A percentile compares a stretch with the other conserved stretches of the same genome.
Evolutionary conservation across 176 grass and related monocot genomes (phyloP).

Genomic region (Dendrocalamus sinicus): DNA sequence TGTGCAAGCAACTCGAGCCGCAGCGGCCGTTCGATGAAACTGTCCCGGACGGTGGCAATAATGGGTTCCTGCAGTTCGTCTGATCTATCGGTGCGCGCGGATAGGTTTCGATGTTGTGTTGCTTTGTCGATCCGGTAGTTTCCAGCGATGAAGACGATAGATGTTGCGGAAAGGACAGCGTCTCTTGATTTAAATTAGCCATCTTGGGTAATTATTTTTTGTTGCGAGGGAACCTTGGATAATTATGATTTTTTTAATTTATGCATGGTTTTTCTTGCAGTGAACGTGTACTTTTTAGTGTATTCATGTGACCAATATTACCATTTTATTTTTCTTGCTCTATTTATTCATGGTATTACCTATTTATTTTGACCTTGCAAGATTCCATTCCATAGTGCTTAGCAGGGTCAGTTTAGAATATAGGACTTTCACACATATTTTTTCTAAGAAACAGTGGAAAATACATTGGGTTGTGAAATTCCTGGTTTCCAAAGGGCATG

Average conservation of each 20-base stretch:
- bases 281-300: not conserved
- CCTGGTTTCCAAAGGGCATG: too few species aligned
- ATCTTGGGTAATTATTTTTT: not conserved
- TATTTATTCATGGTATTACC: too few species aligned
- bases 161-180: not conserved
- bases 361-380: too few species aligned
- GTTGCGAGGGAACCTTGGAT: too few species aligned
- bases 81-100: not conserved
- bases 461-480: too few species aligned
- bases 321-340: not conserved
- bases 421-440: too few species aligned
- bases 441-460: too few species aligned
- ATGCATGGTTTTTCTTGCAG: not conserved
- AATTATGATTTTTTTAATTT: not conserved
- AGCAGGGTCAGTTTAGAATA: too few species aligned
- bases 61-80: not conserved
- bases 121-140: not conserved
- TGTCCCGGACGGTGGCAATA: not conserved
- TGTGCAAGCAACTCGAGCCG: constrained; percentile 65
- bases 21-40: constrained; percentile 13
- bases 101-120: not conserved
- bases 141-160: not conserved
- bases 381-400: too few species aligned
- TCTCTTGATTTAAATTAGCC: not conserved
- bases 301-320: not conserved